Evolutionary conservation across 345 rosid species (phyloP).

Genomic region (Hypericum androsaemum): DNA sequence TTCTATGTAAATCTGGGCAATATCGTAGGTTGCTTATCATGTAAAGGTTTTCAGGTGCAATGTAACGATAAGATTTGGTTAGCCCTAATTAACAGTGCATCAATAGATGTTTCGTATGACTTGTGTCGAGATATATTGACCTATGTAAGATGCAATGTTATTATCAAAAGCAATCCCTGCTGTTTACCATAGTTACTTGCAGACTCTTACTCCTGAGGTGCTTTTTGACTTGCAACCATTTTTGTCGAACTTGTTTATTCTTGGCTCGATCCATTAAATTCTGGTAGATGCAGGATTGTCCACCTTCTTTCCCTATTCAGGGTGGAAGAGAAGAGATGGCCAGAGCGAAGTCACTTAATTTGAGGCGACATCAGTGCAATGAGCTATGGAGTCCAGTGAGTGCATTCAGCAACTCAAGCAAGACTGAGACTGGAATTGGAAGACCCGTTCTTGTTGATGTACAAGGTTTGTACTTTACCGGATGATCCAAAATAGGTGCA

Average conservation of each 20-base stretch:
- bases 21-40: too few species aligned
- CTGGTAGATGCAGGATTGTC: constrained; percentile 35
- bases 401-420: constrained; percentile 19
- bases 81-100: too few species aligned
- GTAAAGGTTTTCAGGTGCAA: too few species aligned
- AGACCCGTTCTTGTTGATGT: constrained; percentile 39
- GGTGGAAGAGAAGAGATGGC: constrained; percentile 36
- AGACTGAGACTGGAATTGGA: constrained; percentile 29
- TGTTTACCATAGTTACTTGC: too few species aligned
- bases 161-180: too few species aligned
- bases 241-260: neutral
- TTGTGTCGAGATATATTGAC: too few species aligned
- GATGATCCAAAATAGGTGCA: too few species aligned
- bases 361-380: constrained; percentile 26
- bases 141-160: too few species aligned
- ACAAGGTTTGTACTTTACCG: constrained; percentile 42
- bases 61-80: too few species aligned
- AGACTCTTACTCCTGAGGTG: too few species aligned
- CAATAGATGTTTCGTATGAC: too few species aligned
- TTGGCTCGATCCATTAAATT: constrained; percentile 1
- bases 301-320: constrained; percentile 24
- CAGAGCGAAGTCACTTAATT: constrained; percentile 24
- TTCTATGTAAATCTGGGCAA: too few species aligned
- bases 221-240: neutral
- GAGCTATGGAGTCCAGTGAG: constrained; percentile 37